phyloP scores from a whole-genome alignment of 108 stramenopile genomes.

The Epithemia pelagica region DNA sequence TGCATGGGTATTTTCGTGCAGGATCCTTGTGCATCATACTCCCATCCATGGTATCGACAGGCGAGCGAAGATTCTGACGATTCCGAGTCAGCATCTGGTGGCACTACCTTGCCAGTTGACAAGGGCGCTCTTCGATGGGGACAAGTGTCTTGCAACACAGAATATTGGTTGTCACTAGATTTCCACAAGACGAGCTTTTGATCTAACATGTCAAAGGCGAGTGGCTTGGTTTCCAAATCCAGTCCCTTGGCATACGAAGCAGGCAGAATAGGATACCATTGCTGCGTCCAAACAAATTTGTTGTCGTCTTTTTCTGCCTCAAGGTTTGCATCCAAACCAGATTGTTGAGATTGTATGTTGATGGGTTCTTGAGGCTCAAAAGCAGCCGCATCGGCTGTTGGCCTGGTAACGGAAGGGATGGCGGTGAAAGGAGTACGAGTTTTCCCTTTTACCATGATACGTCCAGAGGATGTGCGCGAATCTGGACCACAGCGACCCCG shows the following conservation, averaged over 20 bases:
- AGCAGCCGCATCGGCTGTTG: too few species aligned
- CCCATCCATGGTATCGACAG: conserved; percentile 3
- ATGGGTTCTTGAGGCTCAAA: too few species aligned
- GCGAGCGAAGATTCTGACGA: neutral
- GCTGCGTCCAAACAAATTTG: neutral
- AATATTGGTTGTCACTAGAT: neutral
- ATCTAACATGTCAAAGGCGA: neutral
- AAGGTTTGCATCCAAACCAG: too few species aligned
- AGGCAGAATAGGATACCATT: neutral
- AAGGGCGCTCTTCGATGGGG: neutral
- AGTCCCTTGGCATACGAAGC: neutral
- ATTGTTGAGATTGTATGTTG: too few species aligned
- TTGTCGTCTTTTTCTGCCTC: neutral
- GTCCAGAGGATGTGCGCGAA: too few species aligned
- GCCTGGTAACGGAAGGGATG: too few species aligned
- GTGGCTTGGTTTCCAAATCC: neutral
- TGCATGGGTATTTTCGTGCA: conserved; percentile 1
- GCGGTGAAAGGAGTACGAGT: too few species aligned
- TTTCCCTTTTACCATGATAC: too few species aligned
- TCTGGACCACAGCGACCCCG: too few species aligned
- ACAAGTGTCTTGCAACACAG: neutral
- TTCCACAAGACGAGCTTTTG: neutral
- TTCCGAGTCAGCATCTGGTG: neutral
- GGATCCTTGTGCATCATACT: neutral
- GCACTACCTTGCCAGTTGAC: neutral